These are phyloP conservation scores for Ophiostoma sp. DNA, from an alignment of 2,329 filamentous ascomycete genomes.

Conservation along the genomic window DNA sequence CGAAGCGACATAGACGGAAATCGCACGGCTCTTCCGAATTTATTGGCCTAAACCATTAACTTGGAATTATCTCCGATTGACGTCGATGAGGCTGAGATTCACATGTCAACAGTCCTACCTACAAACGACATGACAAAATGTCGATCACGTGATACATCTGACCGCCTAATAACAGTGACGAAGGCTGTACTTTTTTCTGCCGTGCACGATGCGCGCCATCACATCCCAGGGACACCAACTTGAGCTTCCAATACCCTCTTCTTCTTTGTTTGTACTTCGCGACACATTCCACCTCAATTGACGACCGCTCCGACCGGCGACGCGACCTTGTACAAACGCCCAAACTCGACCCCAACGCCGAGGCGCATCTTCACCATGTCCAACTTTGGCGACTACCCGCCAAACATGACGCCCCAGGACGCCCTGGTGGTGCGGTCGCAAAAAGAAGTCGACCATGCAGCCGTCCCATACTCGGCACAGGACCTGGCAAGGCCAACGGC, in stretches of 20 bases:
- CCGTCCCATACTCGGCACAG: conserved; percentile 64
- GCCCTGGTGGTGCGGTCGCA: conserved; percentile 56
- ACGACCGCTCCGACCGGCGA: no score
- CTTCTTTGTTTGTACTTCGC: neutral
- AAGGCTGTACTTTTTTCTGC: conserved; percentile 1
- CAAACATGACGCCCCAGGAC: conserved; percentile 61
- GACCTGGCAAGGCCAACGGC: conserved; percentile 60
- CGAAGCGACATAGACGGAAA: neutral
- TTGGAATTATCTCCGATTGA: no score
- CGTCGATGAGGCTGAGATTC: neutral
- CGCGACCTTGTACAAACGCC: neutral
- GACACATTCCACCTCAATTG: neutral
- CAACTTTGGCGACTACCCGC: conserved; percentile 58
- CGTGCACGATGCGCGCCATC: neutral
- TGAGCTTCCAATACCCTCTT: neutral
- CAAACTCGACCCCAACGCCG: neutral
- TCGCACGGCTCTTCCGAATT: no score
- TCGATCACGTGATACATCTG: neutral
- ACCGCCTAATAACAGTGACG: neutral
- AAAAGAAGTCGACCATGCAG: conserved; percentile 53
- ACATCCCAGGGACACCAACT: neutral
- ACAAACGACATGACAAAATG: neutral
- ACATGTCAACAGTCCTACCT: neutral
- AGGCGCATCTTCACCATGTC: conserved; percentile 43
- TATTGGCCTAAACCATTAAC: neutral